A percentile compares a stretch with the other conserved stretches of the same genome.
Conservation (phyloP, 2,329 filamentous ascomycete species). For the Aspergillus sp. region DNA sequence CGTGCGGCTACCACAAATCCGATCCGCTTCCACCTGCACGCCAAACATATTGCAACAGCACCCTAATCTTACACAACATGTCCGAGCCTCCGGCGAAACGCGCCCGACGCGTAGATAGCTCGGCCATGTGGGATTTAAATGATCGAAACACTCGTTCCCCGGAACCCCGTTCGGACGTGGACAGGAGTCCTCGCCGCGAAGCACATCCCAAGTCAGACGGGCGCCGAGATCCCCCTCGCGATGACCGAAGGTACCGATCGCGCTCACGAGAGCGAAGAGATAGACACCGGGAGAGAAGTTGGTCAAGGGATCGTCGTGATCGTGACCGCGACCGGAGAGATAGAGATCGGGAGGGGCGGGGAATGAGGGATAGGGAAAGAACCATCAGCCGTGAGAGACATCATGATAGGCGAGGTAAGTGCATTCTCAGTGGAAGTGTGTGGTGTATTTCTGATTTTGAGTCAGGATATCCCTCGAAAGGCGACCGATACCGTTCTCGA, state of each 20-base stretch:
- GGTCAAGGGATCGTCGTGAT: constrained; percentile 41
- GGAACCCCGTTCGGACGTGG: constrained; percentile 28
- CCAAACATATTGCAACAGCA: neutral
- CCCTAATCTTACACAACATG: constrained; percentile 39
- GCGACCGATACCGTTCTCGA: constrained; percentile 35
- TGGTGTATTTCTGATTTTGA: neutral
- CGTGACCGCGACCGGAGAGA: constrained; percentile 34
- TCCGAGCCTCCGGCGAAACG: constrained; percentile 54
- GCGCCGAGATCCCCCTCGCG: constrained; percentile 35
- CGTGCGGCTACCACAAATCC: too few species aligned
- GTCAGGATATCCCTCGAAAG: constrained; percentile 30
- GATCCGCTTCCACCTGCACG: too few species aligned
- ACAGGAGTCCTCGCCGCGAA: constrained; percentile 39
- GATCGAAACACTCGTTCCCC: constrained; percentile 28
- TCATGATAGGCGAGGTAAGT: constrained; percentile 40
- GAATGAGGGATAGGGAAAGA: constrained; percentile 39
- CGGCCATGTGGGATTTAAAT: constrained; percentile 59
- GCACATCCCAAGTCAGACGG: constrained; percentile 35
- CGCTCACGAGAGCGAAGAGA: constrained; percentile 40
- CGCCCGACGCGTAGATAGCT: constrained; percentile 55
- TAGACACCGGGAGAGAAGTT: constrained; percentile 43
- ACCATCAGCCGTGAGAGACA: constrained; percentile 40
- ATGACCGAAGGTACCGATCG: constrained; percentile 42
- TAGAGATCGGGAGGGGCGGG: constrained; percentile 36
- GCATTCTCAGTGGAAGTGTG: neutral